phyloP scores from a whole-genome alignment of 139 green algal genomes.

The Picochlorum sp. region DNA sequence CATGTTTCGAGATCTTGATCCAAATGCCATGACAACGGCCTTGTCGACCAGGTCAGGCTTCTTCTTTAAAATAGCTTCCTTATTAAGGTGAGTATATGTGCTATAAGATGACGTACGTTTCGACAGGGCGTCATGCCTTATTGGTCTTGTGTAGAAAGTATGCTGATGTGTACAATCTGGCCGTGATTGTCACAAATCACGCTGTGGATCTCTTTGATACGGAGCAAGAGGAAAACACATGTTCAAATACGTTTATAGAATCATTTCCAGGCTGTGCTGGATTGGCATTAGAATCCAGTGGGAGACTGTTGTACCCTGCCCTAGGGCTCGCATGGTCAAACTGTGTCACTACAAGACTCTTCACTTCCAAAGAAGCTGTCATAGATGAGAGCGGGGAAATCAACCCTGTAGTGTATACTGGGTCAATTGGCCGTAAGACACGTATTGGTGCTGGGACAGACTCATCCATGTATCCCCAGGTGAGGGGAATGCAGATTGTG shows the following conservation, averaged over 20 bases:
- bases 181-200: constrained; percentile 64
- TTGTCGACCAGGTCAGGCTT: constrained; percentile 10
- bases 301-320: constrained; percentile 49
- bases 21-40: not conserved
- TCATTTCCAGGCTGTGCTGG: constrained; percentile 22
- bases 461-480: too few relatives aligned
- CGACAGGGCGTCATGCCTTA: constrained; percentile 30
- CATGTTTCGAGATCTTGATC: constrained; percentile 46
- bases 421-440: not conserved
- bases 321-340: constrained; percentile 68
- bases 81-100: not conserved
- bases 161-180: constrained; percentile 37
- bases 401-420: not conserved
- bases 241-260: not conserved
- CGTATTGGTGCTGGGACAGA: too few relatives aligned
- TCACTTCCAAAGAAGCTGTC: constrained; percentile 27
- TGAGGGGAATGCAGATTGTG: too few relatives aligned
- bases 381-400: not conserved
- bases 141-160: constrained; percentile 32
- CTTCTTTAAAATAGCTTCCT: not conserved
- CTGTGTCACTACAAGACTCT: constrained; percentile 61
- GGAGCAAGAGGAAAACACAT: not conserved
- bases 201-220: constrained; percentile 37
- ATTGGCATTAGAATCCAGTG: constrained; percentile 33
- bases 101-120: not conserved